These are phyloP conservation scores for Tetradesmus lagerheimii DNA, from an alignment of 139 green algal species.

Conservation along the genomic window DNA sequence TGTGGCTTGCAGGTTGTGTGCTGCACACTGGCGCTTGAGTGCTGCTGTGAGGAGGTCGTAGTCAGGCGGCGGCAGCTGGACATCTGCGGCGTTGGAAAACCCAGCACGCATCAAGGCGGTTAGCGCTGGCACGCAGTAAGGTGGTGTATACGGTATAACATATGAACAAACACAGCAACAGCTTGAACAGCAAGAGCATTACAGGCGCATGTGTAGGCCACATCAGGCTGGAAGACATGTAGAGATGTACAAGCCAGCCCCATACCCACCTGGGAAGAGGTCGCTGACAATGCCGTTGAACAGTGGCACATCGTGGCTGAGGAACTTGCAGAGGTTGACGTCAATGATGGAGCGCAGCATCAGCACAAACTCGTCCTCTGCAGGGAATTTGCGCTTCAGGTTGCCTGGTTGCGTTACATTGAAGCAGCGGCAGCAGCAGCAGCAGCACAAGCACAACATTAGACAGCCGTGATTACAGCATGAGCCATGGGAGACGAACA, in stretches of 20 bases:
- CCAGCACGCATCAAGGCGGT: background rate
- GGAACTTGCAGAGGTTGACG: slow-evolving; percentile 91
- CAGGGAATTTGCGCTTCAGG: slow-evolving; percentile 66
- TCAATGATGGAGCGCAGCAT: slow-evolving; percentile 85
- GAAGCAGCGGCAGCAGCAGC: background rate
- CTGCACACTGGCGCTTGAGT: slow-evolving; percentile 70
- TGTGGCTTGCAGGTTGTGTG: slow-evolving; percentile 75
- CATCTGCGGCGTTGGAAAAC: slow-evolving; percentile 43
- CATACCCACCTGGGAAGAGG: slow-evolving; percentile 73
- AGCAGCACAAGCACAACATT: too few species aligned
- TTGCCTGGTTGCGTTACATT: slow-evolving; percentile 44
- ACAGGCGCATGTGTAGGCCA: too few species aligned
- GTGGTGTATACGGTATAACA: too few species aligned
- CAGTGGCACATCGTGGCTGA: slow-evolving; percentile 86
- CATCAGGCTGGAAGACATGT: background rate
- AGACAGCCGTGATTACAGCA: too few species aligned
- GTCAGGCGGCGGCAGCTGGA: slow-evolving; percentile 73
- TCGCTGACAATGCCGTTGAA: slow-evolving; percentile 83
- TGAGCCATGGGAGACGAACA: too few species aligned
- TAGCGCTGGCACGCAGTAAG: background rate
- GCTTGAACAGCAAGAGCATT: too few species aligned
- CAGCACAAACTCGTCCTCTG: slow-evolving; percentile 76
- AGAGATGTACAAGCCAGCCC: background rate
- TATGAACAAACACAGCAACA: too few species aligned
- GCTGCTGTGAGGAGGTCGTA: slow-evolving; percentile 68